phyloP scores from a whole-genome alignment of 495 filamentous ascomycete genomes.

The Aspergillus indologenus region DNA sequence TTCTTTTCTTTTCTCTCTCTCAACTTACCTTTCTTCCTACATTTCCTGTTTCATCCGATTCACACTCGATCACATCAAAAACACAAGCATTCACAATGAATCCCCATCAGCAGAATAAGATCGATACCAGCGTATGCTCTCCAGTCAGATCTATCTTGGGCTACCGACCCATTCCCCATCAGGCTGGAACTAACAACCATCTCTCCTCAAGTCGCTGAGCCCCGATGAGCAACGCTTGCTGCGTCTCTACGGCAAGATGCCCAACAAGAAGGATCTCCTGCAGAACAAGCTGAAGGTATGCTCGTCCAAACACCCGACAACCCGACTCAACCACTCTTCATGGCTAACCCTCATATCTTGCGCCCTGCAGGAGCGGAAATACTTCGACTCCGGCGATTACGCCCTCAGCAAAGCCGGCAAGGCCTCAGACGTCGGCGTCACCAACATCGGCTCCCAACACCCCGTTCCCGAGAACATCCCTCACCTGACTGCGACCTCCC shows the following conservation, averaged over 20 bases:
- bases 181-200: conserved; percentile 16
- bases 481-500: conserved; percentile 76
- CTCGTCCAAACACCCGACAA: background rate
- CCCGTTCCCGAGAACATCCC: conserved; percentile 95
- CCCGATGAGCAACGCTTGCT: conserved; percentile 94
- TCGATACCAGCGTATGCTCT: conserved; percentile 82
- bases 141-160: conserved; percentile 6
- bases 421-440: conserved; percentile 88
- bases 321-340: conserved; percentile 1
- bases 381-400: conserved; percentile 97
- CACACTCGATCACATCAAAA: background rate
- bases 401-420: conserved; percentile 98
- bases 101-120: conserved; percentile 93
- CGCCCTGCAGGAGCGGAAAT: conserved; percentile 81
- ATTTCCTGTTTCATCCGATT: background rate
- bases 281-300: conserved; percentile 90
- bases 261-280: conserved; percentile 90
- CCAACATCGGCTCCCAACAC: conserved; percentile 89
- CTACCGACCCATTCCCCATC: conserved; percentile 7
- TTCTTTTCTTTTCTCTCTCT: background rate
- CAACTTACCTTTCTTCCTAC: background rate
- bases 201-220: conserved; percentile 64
- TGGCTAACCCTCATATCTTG: conserved; percentile 6
- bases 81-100: conserved; percentile 62
- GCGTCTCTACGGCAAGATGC: conserved; percentile 94